Base-by-base conservation (phyloP, 108 stramenopile species). In the Thalassiosira profunda region DNA sequence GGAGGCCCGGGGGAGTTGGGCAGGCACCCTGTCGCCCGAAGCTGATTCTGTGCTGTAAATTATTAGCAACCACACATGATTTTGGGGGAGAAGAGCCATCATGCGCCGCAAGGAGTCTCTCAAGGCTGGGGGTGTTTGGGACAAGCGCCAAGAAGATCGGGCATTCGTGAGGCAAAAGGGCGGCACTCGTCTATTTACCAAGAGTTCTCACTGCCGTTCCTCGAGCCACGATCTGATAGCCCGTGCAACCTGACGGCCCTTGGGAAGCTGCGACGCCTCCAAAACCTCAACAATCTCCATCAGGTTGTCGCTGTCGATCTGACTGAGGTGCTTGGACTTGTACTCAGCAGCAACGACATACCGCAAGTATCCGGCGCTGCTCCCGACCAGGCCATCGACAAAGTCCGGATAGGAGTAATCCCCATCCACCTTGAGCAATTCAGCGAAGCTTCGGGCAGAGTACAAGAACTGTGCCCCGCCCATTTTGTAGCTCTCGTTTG, bases 341-440 rank as follows among this genome's bases (percentile, higher is more conserved):
- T 69, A 67, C 41, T 85, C 84, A 17, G 73, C 86, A 3, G 85
- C 86, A 12, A 92, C 55, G 21, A 87, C 81, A 60, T 83, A 66
- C 46, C 90, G 86, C 46, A 95, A 87, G 10, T 88, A 92, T 23
- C 94, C 94, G 10, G 84, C 81, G 63, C 86, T 86, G 5, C 90
- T 89, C 7, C 94, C 94, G 23, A 89, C 76, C 41, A 90, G 82
- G 8, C 91, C 94, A 68, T 93, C 88, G 86, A 89, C 88, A 55
- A 86, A 91, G 59, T 93, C 88, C 7, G 92, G 88, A 58, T 92
- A 90, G n/a, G n/a, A n/a, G n/a, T n/a, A n/a, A n/a, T n/a, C n/a
- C 3, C 70, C 55, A 55, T 95, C 94, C 15, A 90, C 70, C 31
- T 90, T 70, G 57, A 89, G 81, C 40, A 95, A 48, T 24, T 86